Conservation (phyloP, 305 asterid genomes). For the Andrographis paniculata region DNA sequence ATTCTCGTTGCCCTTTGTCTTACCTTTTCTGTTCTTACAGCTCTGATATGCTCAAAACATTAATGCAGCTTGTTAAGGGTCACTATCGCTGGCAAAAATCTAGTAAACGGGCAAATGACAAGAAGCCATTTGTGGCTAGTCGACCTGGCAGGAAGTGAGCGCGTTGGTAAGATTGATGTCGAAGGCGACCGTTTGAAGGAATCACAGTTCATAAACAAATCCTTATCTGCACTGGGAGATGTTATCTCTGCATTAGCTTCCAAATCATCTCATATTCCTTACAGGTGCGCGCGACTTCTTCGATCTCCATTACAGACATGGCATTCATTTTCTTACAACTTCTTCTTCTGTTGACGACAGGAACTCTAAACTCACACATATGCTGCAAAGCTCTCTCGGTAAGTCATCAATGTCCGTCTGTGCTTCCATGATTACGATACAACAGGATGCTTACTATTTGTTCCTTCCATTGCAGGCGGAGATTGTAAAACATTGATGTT, state of each 20-base stretch:
- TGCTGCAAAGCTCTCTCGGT: slow-evolving; percentile 97
- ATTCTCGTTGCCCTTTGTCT: neutral
- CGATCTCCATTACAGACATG: slow-evolving; percentile 2
- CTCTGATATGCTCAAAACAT: neutral
- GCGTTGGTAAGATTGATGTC: slow-evolving; percentile 82
- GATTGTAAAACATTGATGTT: slow-evolving; percentile 95
- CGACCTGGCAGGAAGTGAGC: slow-evolving; percentile 96
- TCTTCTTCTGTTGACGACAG: too few species aligned
- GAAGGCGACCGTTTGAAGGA: slow-evolving; percentile 93
- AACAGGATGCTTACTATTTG: neutral
- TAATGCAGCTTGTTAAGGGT: slow-evolving; percentile 75
- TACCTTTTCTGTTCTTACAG: too few species aligned
- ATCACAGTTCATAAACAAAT: slow-evolving; percentile 86
- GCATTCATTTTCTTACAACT: too few species aligned
- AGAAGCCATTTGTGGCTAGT: slow-evolving; percentile 96
- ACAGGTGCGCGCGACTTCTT: slow-evolving; percentile 39
- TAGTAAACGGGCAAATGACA: slow-evolving; percentile 67
- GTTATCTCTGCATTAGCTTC: slow-evolving; percentile 91
- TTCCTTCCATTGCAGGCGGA: slow-evolving; percentile 54
- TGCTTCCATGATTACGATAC: neutral
- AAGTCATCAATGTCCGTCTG: slow-evolving; percentile 15
- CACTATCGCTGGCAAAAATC: slow-evolving; percentile 67
- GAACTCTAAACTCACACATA: slow-evolving; percentile 95
- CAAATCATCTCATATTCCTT: slow-evolving; percentile 71
- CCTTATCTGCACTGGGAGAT: slow-evolving; percentile 88